These are phyloP conservation scores for Dothistroma pini DNA, from an alignment of 2,329 filamentous ascomycete genomes.

Conservation along the genomic window DNA sequence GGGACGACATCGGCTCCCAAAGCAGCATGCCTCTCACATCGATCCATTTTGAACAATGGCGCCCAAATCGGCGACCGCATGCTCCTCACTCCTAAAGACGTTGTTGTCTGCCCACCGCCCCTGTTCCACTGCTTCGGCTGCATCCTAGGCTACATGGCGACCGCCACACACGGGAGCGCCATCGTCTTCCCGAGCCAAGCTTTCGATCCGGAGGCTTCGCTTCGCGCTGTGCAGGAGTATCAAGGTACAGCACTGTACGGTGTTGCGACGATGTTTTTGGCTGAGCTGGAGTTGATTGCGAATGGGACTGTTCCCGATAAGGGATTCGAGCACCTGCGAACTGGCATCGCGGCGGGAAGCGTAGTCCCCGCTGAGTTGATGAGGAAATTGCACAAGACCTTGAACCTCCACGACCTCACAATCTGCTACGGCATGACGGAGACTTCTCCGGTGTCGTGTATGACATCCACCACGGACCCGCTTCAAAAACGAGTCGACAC, in stretches of 20 bases:
- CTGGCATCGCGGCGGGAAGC: constrained; percentile 87
- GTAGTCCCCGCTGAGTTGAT: constrained; percentile 82
- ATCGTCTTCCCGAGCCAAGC: constrained; percentile 85
- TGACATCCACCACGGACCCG: constrained; percentile 77
- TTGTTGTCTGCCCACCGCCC: constrained; percentile 62
- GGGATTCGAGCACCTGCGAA: constrained; percentile 66
- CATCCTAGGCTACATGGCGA: constrained; percentile 94
- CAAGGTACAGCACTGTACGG: constrained; percentile 72
- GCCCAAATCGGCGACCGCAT: constrained; percentile 79
- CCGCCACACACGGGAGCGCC: constrained; percentile 73
- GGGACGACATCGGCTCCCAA: constrained; percentile 88
- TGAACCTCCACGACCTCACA: constrained; percentile 78
- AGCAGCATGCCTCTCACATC: constrained; percentile 83
- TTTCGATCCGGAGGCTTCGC: constrained; percentile 73
- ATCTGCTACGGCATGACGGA: constrained; percentile 99
- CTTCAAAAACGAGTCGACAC: constrained; percentile 67
- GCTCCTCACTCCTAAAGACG: constrained; percentile 69
- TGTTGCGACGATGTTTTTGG: constrained; percentile 92
- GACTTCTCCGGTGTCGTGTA: constrained; percentile 68
- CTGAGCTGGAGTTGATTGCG: constrained; percentile 71
- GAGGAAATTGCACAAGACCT: constrained; percentile 64
- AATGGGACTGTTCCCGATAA: constrained; percentile 37
- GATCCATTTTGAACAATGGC: constrained; percentile 89
- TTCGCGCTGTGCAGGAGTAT: constrained; percentile 62
- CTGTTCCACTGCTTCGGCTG: constrained; percentile 75